Percentiles rank a stretch among this genome's conserved stretches.
These are phyloP conservation scores for Aspergillus piperis DNA, from an alignment of 2,329 filamentous ascomycete species.

Conservation along the genomic window DNA sequence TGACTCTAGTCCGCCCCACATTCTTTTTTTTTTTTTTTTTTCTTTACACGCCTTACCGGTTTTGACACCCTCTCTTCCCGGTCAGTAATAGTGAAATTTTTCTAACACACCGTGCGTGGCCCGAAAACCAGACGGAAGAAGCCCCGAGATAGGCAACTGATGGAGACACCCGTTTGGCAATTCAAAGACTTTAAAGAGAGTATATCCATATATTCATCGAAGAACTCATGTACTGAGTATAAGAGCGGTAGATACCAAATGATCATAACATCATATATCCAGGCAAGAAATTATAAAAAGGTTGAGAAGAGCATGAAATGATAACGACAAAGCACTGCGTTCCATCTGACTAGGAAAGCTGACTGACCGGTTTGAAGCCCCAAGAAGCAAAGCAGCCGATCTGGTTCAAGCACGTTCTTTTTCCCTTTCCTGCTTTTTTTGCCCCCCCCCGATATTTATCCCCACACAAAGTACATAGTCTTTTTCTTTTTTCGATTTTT, in stretches of 20 bases:
- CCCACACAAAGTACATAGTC: constrained; percentile 25
- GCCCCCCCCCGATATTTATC: constrained; percentile 35
- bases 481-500: constrained; percentile 21
- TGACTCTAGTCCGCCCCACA: constrained; percentile 22
- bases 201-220: not conserved
- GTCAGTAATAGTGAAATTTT: constrained; percentile 15
- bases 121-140: constrained; percentile 18
- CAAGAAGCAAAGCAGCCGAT: constrained; percentile 25
- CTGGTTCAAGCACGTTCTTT: constrained; percentile 30
- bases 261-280: too few relatives aligned
- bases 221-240: not conserved
- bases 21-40: constrained; percentile 16
- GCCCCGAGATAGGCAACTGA: constrained; percentile 16
- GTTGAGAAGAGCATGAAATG: not conserved
- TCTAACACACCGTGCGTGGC: constrained; percentile 16
- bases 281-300: too few relatives aligned
- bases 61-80: constrained; percentile 4
- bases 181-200: not conserved
- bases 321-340: constrained; percentile 8
- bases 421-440: constrained; percentile 21
- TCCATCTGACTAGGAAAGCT: constrained; percentile 15
- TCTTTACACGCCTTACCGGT: constrained; percentile 1
- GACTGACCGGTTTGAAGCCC: constrained; percentile 21
- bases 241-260: too few relatives aligned
- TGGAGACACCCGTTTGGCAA: not conserved